These are phyloP conservation scores for Jamesozyma hellenica DNA, from an alignment of 805 yeast genomes.

Conservation along the genomic window DNA sequence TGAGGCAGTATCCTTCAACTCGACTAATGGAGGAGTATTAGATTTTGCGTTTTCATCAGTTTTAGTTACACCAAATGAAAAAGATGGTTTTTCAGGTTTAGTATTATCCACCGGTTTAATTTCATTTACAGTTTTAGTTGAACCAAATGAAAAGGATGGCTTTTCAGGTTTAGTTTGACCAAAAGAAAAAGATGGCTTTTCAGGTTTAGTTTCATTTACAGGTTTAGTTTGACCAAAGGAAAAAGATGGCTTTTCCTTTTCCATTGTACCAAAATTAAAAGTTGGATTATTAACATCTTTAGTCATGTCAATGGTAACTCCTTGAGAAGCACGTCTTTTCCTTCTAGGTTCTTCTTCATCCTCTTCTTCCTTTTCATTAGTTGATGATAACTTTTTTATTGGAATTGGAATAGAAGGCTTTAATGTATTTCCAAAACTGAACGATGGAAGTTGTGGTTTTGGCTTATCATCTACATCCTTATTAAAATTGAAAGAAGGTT, in stretches of 20 bases:
- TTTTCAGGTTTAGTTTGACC: neutral
- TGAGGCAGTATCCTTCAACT: neutral
- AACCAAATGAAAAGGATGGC: conserved; percentile 11
- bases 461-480: neutral
- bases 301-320: conserved; percentile 5
- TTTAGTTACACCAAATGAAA: conserved; percentile 7
- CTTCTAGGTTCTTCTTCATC: conserved; percentile 7
- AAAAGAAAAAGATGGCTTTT: conserved; percentile 7
- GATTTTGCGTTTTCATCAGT: neutral
- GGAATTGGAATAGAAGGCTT: neutral
- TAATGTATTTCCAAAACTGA: conserved; percentile 5
- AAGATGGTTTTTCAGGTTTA: conserved; percentile 11
- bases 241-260: conserved; percentile 5
- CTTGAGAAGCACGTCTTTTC: conserved; percentile 4
- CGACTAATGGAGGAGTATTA: conserved; percentile 7
- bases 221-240: conserved; percentile 9
- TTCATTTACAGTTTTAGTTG: neutral
- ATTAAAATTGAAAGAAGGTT: conserved; percentile 7
- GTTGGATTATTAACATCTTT: conserved; percentile 6
- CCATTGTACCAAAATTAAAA: conserved; percentile 2
- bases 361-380: neutral
- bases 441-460: conserved; percentile 2
- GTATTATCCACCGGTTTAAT: too few species aligned
- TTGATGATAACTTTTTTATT: neutral
- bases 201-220: too few species aligned